Base-by-base conservation (phyloP, 1,284 basidiomycete genomes). In the Leccinum griseonigrum region DNA sequence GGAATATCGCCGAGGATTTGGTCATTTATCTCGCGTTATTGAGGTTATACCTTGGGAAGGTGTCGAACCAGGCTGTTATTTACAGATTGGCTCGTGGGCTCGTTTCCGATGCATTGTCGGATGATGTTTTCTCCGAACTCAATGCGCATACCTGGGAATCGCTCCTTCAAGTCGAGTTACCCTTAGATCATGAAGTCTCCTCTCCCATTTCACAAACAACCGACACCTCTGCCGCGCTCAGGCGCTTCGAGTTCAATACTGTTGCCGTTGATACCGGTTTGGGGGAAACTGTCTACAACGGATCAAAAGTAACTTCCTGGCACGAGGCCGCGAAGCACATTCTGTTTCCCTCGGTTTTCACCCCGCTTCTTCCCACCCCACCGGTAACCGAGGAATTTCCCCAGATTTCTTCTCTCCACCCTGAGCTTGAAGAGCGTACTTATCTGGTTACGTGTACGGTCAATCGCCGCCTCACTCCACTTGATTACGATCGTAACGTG, bases 401-500 rank as follows among this genome's bases (percentile, higher is more conserved):
- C 4, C 83, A 84, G 66, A 80, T 88, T 64, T 84, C 87, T n/a
- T 79, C 86, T 3, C 80, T 96, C 55, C 91, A 91, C 46, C 97
- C 97, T 28, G 95, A 97, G 71, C 74, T 92, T 43, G 80, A 90
- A 14, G 97, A 98, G 66, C 88, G 92, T 73, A 98, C 95, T 36
- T 98, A 86, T 85, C 87, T 98, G 64, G 89, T 98, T 64, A 95
- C 91, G 18, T 96, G 96, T 73, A 87, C 90, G 7, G 96, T 98
- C 76, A 98, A 98, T 80, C 88, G 90, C 58, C 92, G 97, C 36
- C 86, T 99, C 59, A 99, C 97, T 1, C 97, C 97, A 40, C 76
- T 85, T 68, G 94, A 97, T 67, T 99, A 99, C 78, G 94, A 98
- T 78, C 92, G 97, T 67, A 98, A 99, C 77, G 95, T 99, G 61